Base-by-base conservation (phyloP, 768 basidiomycete genomes). In the Suillus occidentalis region DNA sequence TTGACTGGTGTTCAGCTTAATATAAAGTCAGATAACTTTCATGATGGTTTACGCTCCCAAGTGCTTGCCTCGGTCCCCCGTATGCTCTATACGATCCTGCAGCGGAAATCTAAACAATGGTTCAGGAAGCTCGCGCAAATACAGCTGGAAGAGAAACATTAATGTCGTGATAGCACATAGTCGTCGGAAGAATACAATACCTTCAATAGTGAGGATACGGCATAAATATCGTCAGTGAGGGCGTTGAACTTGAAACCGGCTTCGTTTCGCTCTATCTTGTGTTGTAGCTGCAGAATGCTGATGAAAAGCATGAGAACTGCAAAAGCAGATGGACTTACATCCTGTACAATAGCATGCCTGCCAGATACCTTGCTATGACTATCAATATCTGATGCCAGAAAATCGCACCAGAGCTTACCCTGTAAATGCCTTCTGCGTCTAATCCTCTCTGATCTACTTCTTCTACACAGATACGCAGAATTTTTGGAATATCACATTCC, bases 111-210 rank as follows among this genome's bases (percentile, higher is more conserved):
- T 89, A 79, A 97, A 97, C 22, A 97, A 82, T 4, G 95, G 93
- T 71, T 97, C 95, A 2, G 95, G 94, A 18, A 97, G 79, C 72
- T 92, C 92, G 61, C 95, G 87, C 28, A 97, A 80, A 78, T 97
- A 92, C 42, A 89, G 77, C 90, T 92, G 60, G 40, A 18, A 18
- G 52, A 37, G 18, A 12, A 8, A 12, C 45, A n/a, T 70, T 56
- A 69, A 60, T 61, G 40, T 40, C 13, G 39, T 49, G n/a, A 20
- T 50, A 31, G 22, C 50, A 52, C 20, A 56, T 53, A 13, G 40
- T 18, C 18, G 39, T 34, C 18, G 25, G 28, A 55, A 39, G 9
- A 34, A 62, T 61, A 13, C 31, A 63, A 63, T 63, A 92, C 92
- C 85, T 97, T 97, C 61, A 97, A 77, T 63, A 97, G 80, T 1